Base-by-base conservation (phyloP, 805 yeast species). In the Kuraishia borneana region DNA sequence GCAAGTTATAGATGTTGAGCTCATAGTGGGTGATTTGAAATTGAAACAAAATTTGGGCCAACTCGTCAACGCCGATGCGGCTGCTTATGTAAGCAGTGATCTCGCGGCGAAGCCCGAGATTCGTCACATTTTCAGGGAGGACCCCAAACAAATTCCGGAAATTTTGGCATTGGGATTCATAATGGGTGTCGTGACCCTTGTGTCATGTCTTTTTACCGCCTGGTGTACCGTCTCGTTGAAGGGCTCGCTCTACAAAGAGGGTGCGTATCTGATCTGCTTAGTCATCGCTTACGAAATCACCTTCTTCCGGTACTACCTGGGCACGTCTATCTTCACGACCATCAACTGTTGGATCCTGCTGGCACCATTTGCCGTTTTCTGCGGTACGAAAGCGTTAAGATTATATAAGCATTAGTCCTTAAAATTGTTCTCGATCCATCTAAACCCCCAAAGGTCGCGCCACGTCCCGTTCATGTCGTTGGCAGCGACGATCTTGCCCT, bases 401-500 rank as follows among this genome's bases (percentile, higher is more conserved):
- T 53, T 33, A 48, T 53, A 23, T 40, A 43, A 21, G 45, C 39
- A 9, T 20, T 10, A 27, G 21, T 26, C 18, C 19, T 33, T 30
- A 49, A 66, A 76, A 12, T 61, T 63, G 46, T 77, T 79, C 18
- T 55, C 53, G 18, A 81, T 63, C 60, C 64, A 60, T 49, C 84
- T 60, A 38, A 74, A 73, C 18, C 71, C 70, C 61, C 71, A 73
- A 26, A 44, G 22, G 21, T 58, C 48, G 42, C 48, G 46, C 54
- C 52, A 63, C 47, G 36, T 65, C 44, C 12, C 76, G 61, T 54
- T 72, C 56, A 47, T 65, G 45, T 69, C 68, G 48, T 70, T 63
- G 6, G 81, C 89, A 6, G 84, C 89, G 4, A 80, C 68, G 10
- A 92, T 76, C 48, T 84, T 88, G 2, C 97, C 99, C 44, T 77